phyloP scores from a whole-genome alignment of 495 filamentous ascomycete species.

The Penicillium cosmopolitanum region DNA sequence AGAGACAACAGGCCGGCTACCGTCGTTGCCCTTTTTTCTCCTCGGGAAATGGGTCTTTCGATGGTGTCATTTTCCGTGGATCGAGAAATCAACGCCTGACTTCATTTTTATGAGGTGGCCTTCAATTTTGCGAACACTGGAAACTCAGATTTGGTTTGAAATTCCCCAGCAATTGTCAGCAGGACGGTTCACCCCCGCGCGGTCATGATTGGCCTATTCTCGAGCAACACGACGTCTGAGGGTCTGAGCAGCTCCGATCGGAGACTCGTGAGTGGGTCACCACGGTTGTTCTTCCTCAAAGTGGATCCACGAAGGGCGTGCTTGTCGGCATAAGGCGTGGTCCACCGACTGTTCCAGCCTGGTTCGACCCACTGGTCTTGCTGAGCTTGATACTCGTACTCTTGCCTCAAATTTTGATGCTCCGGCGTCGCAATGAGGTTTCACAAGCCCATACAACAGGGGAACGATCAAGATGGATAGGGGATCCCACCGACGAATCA shows the following conservation, averaged over 20 bases:
- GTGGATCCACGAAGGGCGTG: slow-evolving; percentile 35
- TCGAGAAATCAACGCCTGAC: neutral
- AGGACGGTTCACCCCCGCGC: slow-evolving; percentile 4
- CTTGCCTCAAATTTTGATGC: neutral
- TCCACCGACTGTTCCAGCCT: slow-evolving; percentile 22
- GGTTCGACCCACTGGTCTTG: slow-evolving; percentile 2
- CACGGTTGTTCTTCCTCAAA: neutral
- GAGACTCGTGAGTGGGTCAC: slow-evolving; percentile 23
- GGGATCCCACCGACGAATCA: neutral
- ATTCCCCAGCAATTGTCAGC: slow-evolving; percentile 10
- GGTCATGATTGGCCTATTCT: slow-evolving; percentile 20
- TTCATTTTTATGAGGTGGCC: neutral
- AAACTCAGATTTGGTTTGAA: slow-evolving; percentile 11
- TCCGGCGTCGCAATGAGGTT: slow-evolving; percentile 1
- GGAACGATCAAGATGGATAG: neutral
- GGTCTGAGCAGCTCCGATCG: neutral
- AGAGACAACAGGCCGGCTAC: slow-evolving; percentile 11
- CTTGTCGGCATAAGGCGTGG: slow-evolving; percentile 31
- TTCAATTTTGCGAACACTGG: neutral
- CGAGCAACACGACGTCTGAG: slow-evolving; percentile 2
- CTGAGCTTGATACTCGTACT: neutral
- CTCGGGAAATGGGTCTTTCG: slow-evolving; percentile 23
- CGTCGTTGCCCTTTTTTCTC: slow-evolving; percentile 15
- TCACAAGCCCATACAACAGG: neutral
- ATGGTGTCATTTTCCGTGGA: neutral